Percentiles rank a stretch among this genome's conserved stretches.
phyloP scores from a whole-genome alignment of 805 yeast species.

The Diddensiella caesifluorescens region DNA sequence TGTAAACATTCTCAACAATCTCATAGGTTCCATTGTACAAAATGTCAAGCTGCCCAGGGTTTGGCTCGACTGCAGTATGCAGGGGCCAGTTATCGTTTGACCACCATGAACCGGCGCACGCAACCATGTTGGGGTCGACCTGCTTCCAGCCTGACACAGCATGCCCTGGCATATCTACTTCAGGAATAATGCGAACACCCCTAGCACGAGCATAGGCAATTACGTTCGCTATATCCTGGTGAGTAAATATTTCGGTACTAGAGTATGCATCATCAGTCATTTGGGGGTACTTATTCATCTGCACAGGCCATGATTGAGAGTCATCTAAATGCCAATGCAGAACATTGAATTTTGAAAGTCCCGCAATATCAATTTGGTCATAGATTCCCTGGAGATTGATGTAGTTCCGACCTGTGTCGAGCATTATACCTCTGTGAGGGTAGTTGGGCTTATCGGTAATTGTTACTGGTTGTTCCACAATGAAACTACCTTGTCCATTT shows the following conservation, averaged over 20 bases:
- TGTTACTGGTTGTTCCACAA: conserved; percentile 34
- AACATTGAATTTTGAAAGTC: conserved; percentile 36
- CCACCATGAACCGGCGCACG: conserved; percentile 35
- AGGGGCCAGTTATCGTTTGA: conserved; percentile 23
- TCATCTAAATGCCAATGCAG: conserved; percentile 41
- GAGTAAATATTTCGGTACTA: conserved; percentile 30
- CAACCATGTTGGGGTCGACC: conserved; percentile 31
- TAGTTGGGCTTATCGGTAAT: conserved; percentile 36
- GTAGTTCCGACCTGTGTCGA: conserved; percentile 39
- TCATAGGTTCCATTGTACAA: conserved; percentile 33
- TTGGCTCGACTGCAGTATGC: conserved; percentile 36
- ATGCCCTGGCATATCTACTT: conserved; percentile 41
- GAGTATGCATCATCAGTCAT: conserved; percentile 40
- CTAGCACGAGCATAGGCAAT: conserved; percentile 33
- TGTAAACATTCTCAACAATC: conserved; percentile 33
- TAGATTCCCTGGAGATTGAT: conserved; percentile 27
- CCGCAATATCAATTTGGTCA: conserved; percentile 38
- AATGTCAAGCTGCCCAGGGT: conserved; percentile 40
- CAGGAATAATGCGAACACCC: conserved; percentile 41
- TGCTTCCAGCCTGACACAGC: conserved; percentile 38
- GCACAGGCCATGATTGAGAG: conserved; percentile 40
- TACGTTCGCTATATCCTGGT: conserved; percentile 28
- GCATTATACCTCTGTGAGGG: conserved; percentile 38
- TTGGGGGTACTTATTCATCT: conserved; percentile 32
- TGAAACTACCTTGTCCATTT: conserved; percentile 17